phyloP scores from a whole-genome alignment of 345 rosid species.

The Populus euphratica region DNA sequence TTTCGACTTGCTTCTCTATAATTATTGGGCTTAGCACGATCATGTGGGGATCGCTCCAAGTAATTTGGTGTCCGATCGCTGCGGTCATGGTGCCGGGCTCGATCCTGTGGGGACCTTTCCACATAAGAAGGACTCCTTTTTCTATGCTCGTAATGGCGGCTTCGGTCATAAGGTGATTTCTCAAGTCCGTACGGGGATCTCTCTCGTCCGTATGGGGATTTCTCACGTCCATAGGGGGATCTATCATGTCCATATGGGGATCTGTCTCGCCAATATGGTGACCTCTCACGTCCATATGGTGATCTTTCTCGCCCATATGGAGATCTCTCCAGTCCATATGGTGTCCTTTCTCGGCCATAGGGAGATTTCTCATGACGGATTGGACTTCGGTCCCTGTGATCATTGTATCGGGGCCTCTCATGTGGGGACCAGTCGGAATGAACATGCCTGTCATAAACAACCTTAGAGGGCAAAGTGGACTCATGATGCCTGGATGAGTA shows the following conservation, averaged over 20 bases:
- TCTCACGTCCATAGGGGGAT: constrained; percentile 37
- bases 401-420: constrained; percentile 58
- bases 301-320: constrained; percentile 15
- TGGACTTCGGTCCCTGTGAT: constrained; percentile 68
- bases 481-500: constrained; percentile 73
- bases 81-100: constrained; percentile 48
- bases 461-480: constrained; percentile 58
- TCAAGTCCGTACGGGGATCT: constrained; percentile 43
- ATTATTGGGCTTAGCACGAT: constrained; percentile 47
- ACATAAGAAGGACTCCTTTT: constrained; percentile 68
- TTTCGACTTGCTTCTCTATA: constrained; percentile 55
- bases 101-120: constrained; percentile 61
- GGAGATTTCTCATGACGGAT: constrained; percentile 50
- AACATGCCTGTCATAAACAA: constrained; percentile 65
- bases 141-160: constrained; percentile 65
- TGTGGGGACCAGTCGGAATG: constrained; percentile 73
- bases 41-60: constrained; percentile 58
- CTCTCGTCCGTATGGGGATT: constrained; percentile 36
- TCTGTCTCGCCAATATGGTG: constrained; percentile 16
- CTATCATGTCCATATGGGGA: constrained; percentile 30
- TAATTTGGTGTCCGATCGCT: constrained; percentile 61
- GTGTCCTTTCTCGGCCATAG: constrained; percentile 12
- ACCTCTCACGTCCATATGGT: constrained; percentile 19
- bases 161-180: constrained; percentile 73
- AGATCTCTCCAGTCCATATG: constrained; percentile 15